Base-by-base conservation (phyloP, 2,329 filamentous ascomycete genomes). In the Pezicula carpinea region DNA sequence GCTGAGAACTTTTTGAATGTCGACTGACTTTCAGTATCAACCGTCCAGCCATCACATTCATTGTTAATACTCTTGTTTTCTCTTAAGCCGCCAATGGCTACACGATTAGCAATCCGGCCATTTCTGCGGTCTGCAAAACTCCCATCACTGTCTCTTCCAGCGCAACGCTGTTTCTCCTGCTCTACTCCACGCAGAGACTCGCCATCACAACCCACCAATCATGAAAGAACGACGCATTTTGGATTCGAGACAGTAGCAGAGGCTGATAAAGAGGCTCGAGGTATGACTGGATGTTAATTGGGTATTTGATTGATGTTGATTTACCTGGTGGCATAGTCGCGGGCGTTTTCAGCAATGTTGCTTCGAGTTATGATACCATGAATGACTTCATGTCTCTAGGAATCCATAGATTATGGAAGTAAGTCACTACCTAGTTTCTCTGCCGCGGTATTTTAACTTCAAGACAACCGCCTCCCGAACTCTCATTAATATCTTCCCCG, bases 361-460 rank as follows among this genome's bases (percentile, higher is more conserved):
- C 93, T 57, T 83, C 58, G 38, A 62, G 87, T 15, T 99, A 99
- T 71, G 93, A 99, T 69, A 86, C 85, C 53, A 99, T 99, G 93
- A 99, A 99, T 72, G 93, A 99, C 67, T 79, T 97, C 57, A 99
- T 99, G 93, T 97, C 93, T 6, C 80, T 99, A 40, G 93, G 93
- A 46, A 91, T 96, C 70, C 93, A 99, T 68, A 87, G 93, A 36
- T 74, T 99, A 32, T 99, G 93, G 93, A 99, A 85, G 59, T 80
- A 80, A 58, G 42, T 76, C 67, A 39, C 18, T 15, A 22, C 26
- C n/a, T 33, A 7, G 26, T 11, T 10, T 15, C 6, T 5, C 19
- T 44, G 19, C 17, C 35, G 15, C 18, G 11, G n/a, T 5, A 21
- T 8, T 6, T 15, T 3, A n/a, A 13, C 17, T 4, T 18, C n/a